Evolutionary conservation across 192 early-diverging fungal species (phyloP).

Genomic region (Podila epicladia): DNA sequence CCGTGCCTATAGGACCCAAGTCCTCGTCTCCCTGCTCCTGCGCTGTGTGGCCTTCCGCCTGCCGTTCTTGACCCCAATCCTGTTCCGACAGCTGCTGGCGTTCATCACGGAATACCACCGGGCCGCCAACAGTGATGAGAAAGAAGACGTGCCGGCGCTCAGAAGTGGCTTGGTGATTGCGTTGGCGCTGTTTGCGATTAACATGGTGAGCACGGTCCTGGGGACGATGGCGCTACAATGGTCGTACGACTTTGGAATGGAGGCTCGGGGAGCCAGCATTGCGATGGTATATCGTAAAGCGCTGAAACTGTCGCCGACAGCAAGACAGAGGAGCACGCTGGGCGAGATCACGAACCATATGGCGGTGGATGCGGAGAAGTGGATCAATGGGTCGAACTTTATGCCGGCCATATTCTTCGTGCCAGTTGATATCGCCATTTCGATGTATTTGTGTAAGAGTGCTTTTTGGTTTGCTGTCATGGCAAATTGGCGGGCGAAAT

Average conservation of each 20-base stretch:
- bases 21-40: neutral
- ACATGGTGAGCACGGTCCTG: neutral
- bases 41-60: slow-evolving; percentile 6
- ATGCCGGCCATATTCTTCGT: slow-evolving; percentile 43
- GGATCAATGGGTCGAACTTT: slow-evolving; percentile 54
- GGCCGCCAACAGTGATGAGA: slow-evolving; percentile 6
- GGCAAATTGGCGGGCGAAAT: neutral
- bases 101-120: slow-evolving; percentile 31
- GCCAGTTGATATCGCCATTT: neutral
- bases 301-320: slow-evolving; percentile 71
- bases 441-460: neutral
- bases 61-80: slow-evolving; percentile 19
- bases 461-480: neutral
- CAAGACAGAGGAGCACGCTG: slow-evolving; percentile 16
- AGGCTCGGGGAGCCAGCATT: slow-evolving; percentile 73
- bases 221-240: slow-evolving; percentile 4
- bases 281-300: slow-evolving; percentile 86
- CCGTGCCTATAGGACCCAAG: slow-evolving; percentile 6
- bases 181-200: slow-evolving; percentile 18
- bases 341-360: slow-evolving; percentile 61
- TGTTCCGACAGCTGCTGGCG: slow-evolving; percentile 25
- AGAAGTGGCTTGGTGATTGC: slow-evolving; percentile 28
- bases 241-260: slow-evolving; percentile 69
- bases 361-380: slow-evolving; percentile 70
- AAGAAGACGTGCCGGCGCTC: neutral